Evolutionary conservation across 2,329 filamentous ascomycete genomes (phyloP).

Genomic region (Lecanoromycetidae sp.): DNA sequence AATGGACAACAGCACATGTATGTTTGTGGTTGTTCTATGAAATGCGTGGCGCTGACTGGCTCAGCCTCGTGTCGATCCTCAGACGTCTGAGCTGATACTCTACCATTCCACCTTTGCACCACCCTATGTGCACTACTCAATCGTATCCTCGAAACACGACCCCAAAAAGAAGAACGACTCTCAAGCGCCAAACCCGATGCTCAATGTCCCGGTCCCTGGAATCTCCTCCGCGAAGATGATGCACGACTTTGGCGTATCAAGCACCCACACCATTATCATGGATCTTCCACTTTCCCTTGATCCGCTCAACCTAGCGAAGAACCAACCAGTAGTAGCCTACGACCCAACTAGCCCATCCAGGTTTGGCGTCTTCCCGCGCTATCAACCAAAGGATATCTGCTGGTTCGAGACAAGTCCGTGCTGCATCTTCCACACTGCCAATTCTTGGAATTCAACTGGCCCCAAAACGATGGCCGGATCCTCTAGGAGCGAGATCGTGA

Average conservation of each 20-base stretch:
- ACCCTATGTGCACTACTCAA: constrained; percentile 57
- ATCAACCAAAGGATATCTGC: constrained; percentile 42
- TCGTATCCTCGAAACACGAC: constrained; percentile 33
- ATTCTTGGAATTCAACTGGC: constrained; percentile 50
- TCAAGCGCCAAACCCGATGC: constrained; percentile 22
- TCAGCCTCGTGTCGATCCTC: constrained; percentile 50
- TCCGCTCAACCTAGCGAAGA: constrained; percentile 47
- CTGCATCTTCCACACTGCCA: constrained; percentile 61
- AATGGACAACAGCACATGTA: constrained; percentile 56
- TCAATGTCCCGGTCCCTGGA: constrained; percentile 48
- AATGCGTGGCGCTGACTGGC: not conserved
- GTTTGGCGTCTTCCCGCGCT: constrained; percentile 56
- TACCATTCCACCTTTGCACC: constrained; percentile 55
- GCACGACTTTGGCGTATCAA: constrained; percentile 63
- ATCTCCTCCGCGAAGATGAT: constrained; percentile 57
- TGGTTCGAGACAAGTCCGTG: constrained; percentile 60
- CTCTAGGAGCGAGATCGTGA: constrained; percentile 36
- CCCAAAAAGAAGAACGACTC: constrained; percentile 19
- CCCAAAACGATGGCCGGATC: constrained; percentile 20
- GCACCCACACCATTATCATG: constrained; percentile 51
- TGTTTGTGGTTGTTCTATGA: not conserved
- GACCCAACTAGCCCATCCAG: constrained; percentile 45
- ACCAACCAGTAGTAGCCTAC: constrained; percentile 47
- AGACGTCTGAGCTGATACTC: constrained; percentile 52
- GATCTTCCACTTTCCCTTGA: constrained; percentile 56